Base-by-base conservation (phyloP, 257 asterid species). In the Solanum appendiculatum region DNA sequence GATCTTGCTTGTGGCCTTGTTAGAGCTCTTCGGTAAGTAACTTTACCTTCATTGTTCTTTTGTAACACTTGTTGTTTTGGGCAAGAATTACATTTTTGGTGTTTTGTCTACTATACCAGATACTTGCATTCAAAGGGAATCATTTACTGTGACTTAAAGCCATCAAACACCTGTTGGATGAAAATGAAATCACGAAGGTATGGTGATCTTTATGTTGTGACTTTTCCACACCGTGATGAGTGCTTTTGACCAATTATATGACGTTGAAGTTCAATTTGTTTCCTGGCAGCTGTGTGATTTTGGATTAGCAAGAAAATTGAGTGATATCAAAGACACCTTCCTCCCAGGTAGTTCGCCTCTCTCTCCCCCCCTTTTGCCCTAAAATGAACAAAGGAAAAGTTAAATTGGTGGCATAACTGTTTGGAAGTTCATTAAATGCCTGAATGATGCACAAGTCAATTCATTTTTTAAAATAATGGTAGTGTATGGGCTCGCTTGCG, bases 161-260 rank as follows among this genome's bases (percentile, higher is more conserved):
- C 99, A 86, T 97, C 99, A 88, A 97, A 96, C 90, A 90, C 77
- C 93, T 96, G 86, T 90, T 97, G 89, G 99, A 97, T 91, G 98
- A 93, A 88, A 95, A 97, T 89, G 99, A 99, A 87, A 94, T 86
- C 84, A 95, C 98, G 34, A 97, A 97, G 99, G 99, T 97, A 91
- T 89, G 83, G 36, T 88, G 88, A 40, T 56, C 74, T 36, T 42
- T 86, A 84, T 83, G 20, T 85, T 74, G 18, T 83, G 12, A 83
- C 81, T 40, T 29, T 89, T 75, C 27, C 13, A 82, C 86, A 86
- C 25, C 29, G 23, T 42, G 68, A 44, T 33, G 14, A 37, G 37
- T 64, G 27, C 37, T 21, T 84, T 84, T 27, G 40, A 39, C 23
- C 64, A 40, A 42, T 25, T 85, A 11, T 29, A 77, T 77, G 83